Evolutionary conservation across 2,329 filamentous ascomycete genomes (phyloP), one percentile per base, ranked within the genome.

Genomic region (Pezicula radicicola): DNA sequence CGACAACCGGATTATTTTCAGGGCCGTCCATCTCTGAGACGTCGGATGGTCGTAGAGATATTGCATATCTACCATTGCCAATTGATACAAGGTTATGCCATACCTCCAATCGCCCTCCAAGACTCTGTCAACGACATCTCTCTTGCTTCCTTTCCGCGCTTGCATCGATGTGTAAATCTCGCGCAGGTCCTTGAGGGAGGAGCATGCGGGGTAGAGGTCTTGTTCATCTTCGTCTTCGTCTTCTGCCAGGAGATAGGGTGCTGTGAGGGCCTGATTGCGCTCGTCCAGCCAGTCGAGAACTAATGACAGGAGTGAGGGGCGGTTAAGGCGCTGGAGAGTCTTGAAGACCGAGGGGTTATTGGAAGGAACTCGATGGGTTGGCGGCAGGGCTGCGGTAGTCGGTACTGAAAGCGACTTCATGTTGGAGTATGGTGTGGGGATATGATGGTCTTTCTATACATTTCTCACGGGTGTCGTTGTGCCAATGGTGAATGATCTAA

Each of bases 221-320:
- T 83, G 77, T 33, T 75, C 75, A 50, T 87, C 80, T 1, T 83
- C 79, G 10, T 81, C 77, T 0, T 78, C 73, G 7, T 74, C 71
- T 7, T 77, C 71, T 16, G 80, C 73, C n/a, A 57, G 41, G n/a
- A 87, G 78, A 64, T 78, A 83, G 0, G 87, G 87, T 1, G 74
- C 74, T 41, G 81, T 85, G 16, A 79, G 73, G 4, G 77, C 69
- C 39, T 83, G 74, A 56, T 88, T 85, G 56, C 77, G 74, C 46
- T 86, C 81, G 52, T 87, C 81, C 3, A 95, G 82, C 91, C 91
- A 96, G 71, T 87, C 80, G 19, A 91, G 77, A 1, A 81, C 87
- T 8, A 96, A 78, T 0, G 84, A 81, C 25, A 94, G 72, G 19
- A 96, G 79, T 0, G 88, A 84, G 44, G 84, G 74, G 47, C 90